These are phyloP conservation scores for Vitis labrusca DNA, from an alignment of 164 flowering plant genomes.

Conservation along the genomic window DNA sequence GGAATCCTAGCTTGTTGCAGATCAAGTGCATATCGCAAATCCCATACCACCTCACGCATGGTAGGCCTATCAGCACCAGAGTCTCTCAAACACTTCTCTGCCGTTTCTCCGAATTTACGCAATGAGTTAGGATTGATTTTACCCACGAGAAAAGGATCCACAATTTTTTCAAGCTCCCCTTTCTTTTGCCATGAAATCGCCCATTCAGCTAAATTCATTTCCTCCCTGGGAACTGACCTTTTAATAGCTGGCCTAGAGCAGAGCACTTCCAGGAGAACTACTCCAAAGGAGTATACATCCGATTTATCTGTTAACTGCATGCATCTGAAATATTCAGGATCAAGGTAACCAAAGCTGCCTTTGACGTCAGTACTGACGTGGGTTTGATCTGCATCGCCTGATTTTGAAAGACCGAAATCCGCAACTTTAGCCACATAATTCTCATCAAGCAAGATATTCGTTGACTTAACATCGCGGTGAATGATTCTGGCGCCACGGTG, in stretches of 20 bases:
- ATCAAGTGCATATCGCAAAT: slow-evolving; percentile 5
- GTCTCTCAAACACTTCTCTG: neutral
- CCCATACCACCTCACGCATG: neutral
- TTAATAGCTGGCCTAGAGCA: slow-evolving; percentile 1
- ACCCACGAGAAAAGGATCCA: neutral
- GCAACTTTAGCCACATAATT: neutral
- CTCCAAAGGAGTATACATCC: slow-evolving; percentile 1
- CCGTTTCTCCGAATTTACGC: neutral
- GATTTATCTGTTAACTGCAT: neutral
- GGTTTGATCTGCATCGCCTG: neutral
- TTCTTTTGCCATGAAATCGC: neutral
- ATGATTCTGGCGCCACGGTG: neutral
- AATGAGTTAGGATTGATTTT: neutral
- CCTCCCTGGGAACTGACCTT: neutral
- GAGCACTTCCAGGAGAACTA: slow-evolving; percentile 1
- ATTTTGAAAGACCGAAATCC: slow-evolving; percentile 9
- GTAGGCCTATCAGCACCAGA: slow-evolving; percentile 3
- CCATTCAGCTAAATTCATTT: neutral
- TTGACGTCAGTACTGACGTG: slow-evolving; percentile 3
- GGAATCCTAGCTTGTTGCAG: neutral
- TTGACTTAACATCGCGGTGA: slow-evolving; percentile 8
- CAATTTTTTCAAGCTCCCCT: neutral
- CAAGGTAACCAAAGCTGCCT: slow-evolving; percentile 2
- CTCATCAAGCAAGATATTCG: slow-evolving; percentile 5
- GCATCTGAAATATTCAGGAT: neutral